Evolutionary conservation across 2,329 filamentous ascomycete species (phyloP), one percentile per base, ranked within the genome.

Genomic region (Epichloe festucae): DNA sequence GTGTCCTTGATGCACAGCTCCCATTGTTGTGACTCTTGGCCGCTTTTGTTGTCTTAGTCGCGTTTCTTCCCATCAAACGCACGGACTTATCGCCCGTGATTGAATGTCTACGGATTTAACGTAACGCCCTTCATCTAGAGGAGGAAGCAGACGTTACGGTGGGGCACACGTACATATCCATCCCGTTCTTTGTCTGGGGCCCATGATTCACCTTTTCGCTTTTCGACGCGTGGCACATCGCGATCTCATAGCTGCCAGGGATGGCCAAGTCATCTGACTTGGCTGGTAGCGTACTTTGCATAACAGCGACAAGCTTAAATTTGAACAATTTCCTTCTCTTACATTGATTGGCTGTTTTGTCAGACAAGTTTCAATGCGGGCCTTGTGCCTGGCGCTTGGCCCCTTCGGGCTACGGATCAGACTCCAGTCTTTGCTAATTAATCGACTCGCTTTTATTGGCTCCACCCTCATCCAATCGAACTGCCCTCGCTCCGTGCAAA

Each of bases 291-390:
- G 23, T 23, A 2, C 6, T 23, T 23, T 27, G 6, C 23, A 10
- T 10, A 11, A 17, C 17, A 17, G 12, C 34, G 6, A 14, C 27
- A 15, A 7, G 55, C 53, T 59, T 60, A 63, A 55, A 64, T 63
- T 63, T 63, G 60, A 56, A 61, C 54, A 62, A 63, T 62, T 55
- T 63, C 60, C 56, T 48, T 48, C 48, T 43, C 41, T 50, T 53
- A 53, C 44, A 39, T 48, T 55, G 53, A 56, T 56, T 56, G 55
- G 56, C 34, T 19, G 3, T 15, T 2, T 41, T 17, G 11, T 12
- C 14, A 3, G 2, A 11, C 27, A 31, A 8, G 7, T 31, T 8
- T 31, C 14, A 3, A 3, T n/a, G 23, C 12, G 6, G 48, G 14
- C n/a, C 27, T 44, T 36, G 53, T 58, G 48, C 55, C 56, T 55